phyloP scores from a whole-genome alignment of 2,329 filamentous ascomycete genomes.

The Claviceps sp. region DNA sequence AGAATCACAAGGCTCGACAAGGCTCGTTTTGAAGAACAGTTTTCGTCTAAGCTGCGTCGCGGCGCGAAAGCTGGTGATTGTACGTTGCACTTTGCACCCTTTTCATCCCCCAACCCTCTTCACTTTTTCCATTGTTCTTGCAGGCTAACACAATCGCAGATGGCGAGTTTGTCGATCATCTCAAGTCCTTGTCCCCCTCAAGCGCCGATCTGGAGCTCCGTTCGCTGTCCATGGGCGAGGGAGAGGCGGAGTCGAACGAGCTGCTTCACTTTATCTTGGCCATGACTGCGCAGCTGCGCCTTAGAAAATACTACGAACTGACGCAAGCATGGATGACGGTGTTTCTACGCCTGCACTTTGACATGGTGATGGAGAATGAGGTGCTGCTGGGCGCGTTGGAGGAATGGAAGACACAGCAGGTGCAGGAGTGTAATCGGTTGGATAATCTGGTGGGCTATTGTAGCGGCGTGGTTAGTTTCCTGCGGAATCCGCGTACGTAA shows the following conservation, averaged over 20 bases:
- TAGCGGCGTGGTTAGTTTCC: conserved; percentile 70
- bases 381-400: conserved; percentile 44
- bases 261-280: conserved; percentile 69
- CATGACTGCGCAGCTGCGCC: conserved; percentile 54
- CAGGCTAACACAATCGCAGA: conserved; percentile 27
- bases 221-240: conserved; percentile 44
- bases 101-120: neutral
- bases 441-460: conserved; percentile 75
- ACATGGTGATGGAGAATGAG: conserved; percentile 36
- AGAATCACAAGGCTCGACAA: conserved; percentile 57
- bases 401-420: conserved; percentile 61
- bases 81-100: conserved; percentile 22
- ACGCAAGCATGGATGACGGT: conserved; percentile 97
- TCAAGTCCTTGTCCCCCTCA: conserved; percentile 70
- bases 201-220: conserved; percentile 85
- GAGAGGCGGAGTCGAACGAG: conserved; percentile 48
- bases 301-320: conserved; percentile 76
- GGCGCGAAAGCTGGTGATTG: conserved; percentile 46
- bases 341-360: conserved; percentile 67
- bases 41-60: conserved; percentile 41
- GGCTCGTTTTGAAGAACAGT: conserved; percentile 41
- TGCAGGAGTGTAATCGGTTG: conserved; percentile 56
- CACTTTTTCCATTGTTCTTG: conserved; percentile 3
- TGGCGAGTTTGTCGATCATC: conserved; percentile 56
- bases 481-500: conserved; percentile 43